Base-by-base conservation (phyloP, 495 filamentous ascomycete species). In the Lasiosphaeria miniovina region DNA sequence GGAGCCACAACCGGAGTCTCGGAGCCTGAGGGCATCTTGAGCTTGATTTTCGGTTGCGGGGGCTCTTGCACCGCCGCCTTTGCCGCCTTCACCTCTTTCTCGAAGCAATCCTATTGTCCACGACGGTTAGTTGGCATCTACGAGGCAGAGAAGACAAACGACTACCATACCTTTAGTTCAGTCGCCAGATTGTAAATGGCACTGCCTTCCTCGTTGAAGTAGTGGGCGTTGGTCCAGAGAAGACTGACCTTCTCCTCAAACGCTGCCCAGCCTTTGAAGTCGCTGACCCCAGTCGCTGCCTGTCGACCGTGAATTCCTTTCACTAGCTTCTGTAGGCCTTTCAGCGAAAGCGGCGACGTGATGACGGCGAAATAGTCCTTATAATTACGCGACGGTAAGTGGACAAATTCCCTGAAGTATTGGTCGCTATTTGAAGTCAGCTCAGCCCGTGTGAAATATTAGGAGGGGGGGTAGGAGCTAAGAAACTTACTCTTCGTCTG, bases 171-270 rank as follows among this genome's bases (percentile, higher is more conserved):
- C 82, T 95, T 84, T 11, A 96, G 80, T 36, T 90, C 81, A 17
- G 83, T 83, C 17, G 90, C 90, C 57, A 91, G 77, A 17, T 79
- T 74, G 53, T 81, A 87, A 43, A 96, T 88, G 14, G 87, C 85
- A 65, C 92, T 96, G 3, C 82, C 89, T 64, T 95, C 91, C 65
- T 95, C 91, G 64, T 96, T 96, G 73, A 92, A 96, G 35, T 85
- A 82, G 52, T 86, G 84, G 4, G 92, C 93, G 74, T 96, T 96
- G 41, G 80, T 82, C 89, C 91, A 95, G 35, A 96, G 87, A 55
- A 87, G 82, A 61, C 81, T 86, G 49, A 90, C 78, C 59, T 88
- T 90, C 11, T 88, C 83, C 71, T 92, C 90, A 59, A 96, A 93
- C 4, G 84, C 79, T 46, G 84, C 73, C 92, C 92, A 96, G 31